These are phyloP conservation scores for Fistulinella staudtii DNA, from an alignment of 1,284 basidiomycete genomes.

Conservation along the genomic window DNA sequence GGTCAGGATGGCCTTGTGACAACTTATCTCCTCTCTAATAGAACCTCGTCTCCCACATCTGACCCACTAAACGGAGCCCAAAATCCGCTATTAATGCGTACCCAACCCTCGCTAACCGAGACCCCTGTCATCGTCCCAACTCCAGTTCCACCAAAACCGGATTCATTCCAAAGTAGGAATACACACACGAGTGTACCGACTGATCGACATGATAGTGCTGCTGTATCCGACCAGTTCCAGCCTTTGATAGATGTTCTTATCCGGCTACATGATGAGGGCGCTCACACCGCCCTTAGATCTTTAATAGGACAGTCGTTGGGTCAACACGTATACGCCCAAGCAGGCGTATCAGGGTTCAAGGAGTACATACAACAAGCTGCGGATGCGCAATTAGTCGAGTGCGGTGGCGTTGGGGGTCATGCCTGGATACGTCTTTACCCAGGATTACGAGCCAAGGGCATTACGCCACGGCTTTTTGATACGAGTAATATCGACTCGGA, in stretches of 20 bases:
- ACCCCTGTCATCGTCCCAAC: neutral
- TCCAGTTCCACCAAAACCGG: neutral
- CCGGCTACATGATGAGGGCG: constrained; percentile 18
- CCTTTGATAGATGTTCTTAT: constrained; percentile 25
- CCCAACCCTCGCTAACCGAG: constrained; percentile 8
- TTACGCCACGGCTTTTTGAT: constrained; percentile 1
- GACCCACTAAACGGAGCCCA: constrained; percentile 7
- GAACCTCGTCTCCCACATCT: constrained; percentile 15
- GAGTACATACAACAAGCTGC: constrained; percentile 31
- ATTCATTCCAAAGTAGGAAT: neutral
- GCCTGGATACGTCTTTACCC: constrained; percentile 38
- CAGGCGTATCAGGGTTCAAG: constrained; percentile 31
- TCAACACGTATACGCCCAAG: constrained; percentile 26
- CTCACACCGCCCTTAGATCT: constrained; percentile 15
- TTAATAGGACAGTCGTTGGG: constrained; percentile 22
- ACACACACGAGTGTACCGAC: neutral
- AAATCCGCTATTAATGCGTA: constrained; percentile 6
- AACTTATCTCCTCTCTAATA: constrained; percentile 1
- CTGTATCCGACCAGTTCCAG: constrained; percentile 22
- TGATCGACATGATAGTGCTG: neutral
- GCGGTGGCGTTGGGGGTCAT: constrained; percentile 32
- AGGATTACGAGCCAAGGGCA: constrained; percentile 17
- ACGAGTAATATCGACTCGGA: constrained; percentile 5
- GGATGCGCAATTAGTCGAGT: constrained; percentile 30
- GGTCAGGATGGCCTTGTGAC: neutral